Evolutionary conservation across 2,329 filamentous ascomycete genomes (phyloP).

Genomic region (Colletotrichum gigasporum): DNA sequence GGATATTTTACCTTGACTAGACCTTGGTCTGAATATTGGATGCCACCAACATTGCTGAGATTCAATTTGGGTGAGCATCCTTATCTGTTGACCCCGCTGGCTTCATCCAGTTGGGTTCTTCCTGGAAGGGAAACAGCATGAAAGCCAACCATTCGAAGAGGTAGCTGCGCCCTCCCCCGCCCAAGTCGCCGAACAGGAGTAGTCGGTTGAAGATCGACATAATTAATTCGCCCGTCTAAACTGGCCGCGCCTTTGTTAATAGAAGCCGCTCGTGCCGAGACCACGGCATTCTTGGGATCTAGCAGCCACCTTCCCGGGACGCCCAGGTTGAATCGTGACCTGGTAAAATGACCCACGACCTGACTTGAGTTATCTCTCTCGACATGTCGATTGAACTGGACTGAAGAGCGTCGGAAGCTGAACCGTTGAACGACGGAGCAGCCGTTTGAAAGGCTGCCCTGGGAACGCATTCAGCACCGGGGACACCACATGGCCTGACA

Average conservation of each 20-base stretch:
- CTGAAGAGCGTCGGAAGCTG: neutral
- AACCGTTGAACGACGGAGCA: conserved; percentile 11
- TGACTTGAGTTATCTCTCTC: neutral
- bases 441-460: neutral
- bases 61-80: neutral
- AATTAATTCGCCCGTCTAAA: neutral
- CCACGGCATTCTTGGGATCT: neutral
- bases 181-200: neutral
- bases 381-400: neutral
- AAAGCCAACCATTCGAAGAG: no score
- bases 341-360: neutral
- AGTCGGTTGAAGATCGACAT: neutral
- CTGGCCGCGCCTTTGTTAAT: conserved; percentile 4
- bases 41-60: neutral
- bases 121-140: neutral
- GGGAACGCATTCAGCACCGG: neutral
- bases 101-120: neutral
- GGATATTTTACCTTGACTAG: no score
- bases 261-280: neutral
- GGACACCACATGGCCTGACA: neutral
- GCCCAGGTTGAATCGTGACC: neutral
- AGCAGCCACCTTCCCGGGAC: neutral
- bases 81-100: no score
- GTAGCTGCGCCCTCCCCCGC: neutral
- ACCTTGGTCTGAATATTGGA: neutral